Evolutionary conservation across 768 basidiomycete genomes (phyloP).

Genomic region (Leccinum ochraceum): DNA sequence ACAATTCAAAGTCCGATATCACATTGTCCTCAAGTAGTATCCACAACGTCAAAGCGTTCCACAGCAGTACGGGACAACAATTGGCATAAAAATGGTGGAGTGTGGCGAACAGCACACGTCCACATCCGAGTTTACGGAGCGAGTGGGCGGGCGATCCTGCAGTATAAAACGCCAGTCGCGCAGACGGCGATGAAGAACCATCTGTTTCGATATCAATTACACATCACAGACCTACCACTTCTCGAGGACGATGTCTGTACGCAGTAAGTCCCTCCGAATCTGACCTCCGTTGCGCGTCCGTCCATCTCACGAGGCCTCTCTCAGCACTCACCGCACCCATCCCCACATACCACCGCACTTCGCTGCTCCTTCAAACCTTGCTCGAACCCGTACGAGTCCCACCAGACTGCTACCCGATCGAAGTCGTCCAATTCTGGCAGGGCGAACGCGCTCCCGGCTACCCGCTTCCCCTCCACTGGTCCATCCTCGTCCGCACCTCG

Average conservation of each 20-base stretch:
- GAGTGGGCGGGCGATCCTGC: background rate
- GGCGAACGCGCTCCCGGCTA: constrained; percentile 16
- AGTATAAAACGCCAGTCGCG: background rate
- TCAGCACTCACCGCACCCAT: background rate
- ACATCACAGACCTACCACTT: background rate
- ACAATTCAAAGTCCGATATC: too few species aligned
- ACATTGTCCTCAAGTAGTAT: background rate
- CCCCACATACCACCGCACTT: background rate
- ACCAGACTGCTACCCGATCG: constrained; percentile 19
- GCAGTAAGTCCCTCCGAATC: background rate
- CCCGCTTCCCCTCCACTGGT: constrained; percentile 32
- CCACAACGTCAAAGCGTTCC: background rate
- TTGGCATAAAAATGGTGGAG: background rate
- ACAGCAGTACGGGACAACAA: background rate
- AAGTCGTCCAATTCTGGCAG: constrained; percentile 35
- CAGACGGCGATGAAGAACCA: background rate
- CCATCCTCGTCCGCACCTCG: constrained; percentile 29
- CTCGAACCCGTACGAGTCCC: constrained; percentile 26
- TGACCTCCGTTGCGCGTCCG: background rate
- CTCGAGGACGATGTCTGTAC: background rate
- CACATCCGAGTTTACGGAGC: background rate
- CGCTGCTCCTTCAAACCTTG: background rate
- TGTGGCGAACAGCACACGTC: background rate
- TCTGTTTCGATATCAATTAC: background rate
- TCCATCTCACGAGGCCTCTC: background rate